Percentiles rank a stretch among this genome's conserved stretches.
phyloP scores from a whole-genome alignment of 1,139 yeast genomes.

The Debaryomycetaceae sp. region DNA sequence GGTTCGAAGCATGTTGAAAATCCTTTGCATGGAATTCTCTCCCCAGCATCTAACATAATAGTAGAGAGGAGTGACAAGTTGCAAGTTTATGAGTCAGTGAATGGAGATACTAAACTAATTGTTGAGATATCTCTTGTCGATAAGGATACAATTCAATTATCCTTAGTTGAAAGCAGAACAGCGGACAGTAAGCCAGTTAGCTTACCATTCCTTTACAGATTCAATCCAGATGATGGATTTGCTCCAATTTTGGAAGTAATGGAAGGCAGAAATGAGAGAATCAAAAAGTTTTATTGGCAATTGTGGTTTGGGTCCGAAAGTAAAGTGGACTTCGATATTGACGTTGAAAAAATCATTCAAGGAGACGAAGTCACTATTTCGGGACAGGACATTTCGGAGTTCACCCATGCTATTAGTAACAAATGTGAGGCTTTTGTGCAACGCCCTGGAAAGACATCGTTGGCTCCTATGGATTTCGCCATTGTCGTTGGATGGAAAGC shows the following conservation, averaged over 20 bases:
- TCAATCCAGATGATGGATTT: slow-evolving; percentile 82
- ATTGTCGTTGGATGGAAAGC: slow-evolving; percentile 99
- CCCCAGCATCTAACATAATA: slow-evolving; percentile 63
- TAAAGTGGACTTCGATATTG: slow-evolving; percentile 60
- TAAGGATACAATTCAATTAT: slow-evolving; percentile 56
- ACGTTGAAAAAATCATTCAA: slow-evolving; percentile 64
- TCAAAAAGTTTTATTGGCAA: slow-evolving; percentile 96
- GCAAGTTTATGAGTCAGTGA: slow-evolving; percentile 64
- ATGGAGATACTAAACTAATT: slow-evolving; percentile 69
- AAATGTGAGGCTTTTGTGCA: slow-evolving; percentile 93
- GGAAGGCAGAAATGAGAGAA: slow-evolving; percentile 88
- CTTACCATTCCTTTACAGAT: slow-evolving; percentile 73
- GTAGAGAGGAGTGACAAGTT: slow-evolving; percentile 64
- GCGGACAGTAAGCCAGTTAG: slow-evolving; percentile 71
- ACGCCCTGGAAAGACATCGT: slow-evolving; percentile 77
- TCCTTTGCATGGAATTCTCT: slow-evolving; percentile 74
- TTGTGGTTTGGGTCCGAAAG: slow-evolving; percentile 81
- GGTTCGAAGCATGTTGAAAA: slow-evolving; percentile 75
- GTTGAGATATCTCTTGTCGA: slow-evolving; percentile 55
- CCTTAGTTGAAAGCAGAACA: slow-evolving; percentile 86
- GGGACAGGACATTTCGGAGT: slow-evolving; percentile 79
- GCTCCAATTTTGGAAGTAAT: slow-evolving; percentile 91
- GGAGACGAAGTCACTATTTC: slow-evolving; percentile 72
- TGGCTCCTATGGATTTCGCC: slow-evolving; percentile 99
- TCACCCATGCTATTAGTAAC: slow-evolving; percentile 96